Evolutionary conservation across 2,329 filamentous ascomycete genomes (phyloP).

Genomic region (Pseudogymnoascus sp.): DNA sequence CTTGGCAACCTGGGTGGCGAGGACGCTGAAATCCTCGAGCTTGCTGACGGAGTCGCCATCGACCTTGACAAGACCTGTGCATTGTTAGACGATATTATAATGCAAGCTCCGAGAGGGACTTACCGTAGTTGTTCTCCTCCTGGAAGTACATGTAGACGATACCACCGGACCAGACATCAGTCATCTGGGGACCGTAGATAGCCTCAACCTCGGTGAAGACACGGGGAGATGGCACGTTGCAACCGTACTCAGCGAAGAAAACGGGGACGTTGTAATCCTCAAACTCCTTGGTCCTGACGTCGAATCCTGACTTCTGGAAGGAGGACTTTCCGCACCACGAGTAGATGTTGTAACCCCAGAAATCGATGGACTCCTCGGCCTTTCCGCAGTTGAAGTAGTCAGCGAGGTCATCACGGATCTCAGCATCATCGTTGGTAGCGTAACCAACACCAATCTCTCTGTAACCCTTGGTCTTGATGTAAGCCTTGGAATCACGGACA

Average conservation of each 20-base stretch:
- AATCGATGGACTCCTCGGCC: slow-evolving; percentile 66
- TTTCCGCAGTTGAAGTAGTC: slow-evolving; percentile 92
- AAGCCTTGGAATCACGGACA: slow-evolving; percentile 89
- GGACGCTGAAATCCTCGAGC: slow-evolving; percentile 65
- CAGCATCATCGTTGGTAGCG: slow-evolving; percentile 84
- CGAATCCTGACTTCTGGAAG: slow-evolving; percentile 70
- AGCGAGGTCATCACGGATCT: slow-evolving; percentile 73
- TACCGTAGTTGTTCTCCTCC: slow-evolving; percentile 81
- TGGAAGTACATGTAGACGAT: slow-evolving; percentile 99
- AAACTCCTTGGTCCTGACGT: slow-evolving; percentile 79
- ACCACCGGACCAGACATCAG: slow-evolving; percentile 80
- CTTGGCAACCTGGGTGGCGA: slow-evolving; percentile 61
- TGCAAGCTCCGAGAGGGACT: slow-evolving; percentile 19
- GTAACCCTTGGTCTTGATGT: slow-evolving; percentile 75
- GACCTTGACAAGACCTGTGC: slow-evolving; percentile 58
- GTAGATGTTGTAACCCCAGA: slow-evolving; percentile 99
- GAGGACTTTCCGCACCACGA: slow-evolving; percentile 90
- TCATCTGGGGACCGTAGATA: slow-evolving; percentile 77
- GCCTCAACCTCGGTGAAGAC: slow-evolving; percentile 77
- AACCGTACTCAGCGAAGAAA: slow-evolving; percentile 99
- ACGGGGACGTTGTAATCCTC: slow-evolving; percentile 81
- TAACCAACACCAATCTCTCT: slow-evolving; percentile 85
- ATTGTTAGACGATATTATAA: slow-evolving; percentile 24
- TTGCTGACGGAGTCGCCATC: slow-evolving; percentile 52
- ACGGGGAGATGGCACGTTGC: slow-evolving; percentile 65